Base-by-base conservation (phyloP, 495 filamentous ascomycete genomes). In the Aspergillus avenaceus region DNA sequence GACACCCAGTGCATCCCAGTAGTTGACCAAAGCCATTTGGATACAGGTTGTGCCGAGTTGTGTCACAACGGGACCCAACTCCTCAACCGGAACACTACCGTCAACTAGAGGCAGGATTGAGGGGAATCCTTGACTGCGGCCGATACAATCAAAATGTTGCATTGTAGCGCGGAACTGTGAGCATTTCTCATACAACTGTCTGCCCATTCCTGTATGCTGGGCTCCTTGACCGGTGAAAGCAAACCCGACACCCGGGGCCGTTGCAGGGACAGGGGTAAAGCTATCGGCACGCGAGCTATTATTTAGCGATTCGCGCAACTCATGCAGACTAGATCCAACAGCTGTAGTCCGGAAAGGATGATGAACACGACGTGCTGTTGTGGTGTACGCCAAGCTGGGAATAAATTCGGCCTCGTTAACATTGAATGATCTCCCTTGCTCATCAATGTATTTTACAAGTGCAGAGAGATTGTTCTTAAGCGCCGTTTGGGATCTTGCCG, bases 361-460 rank as follows among this genome's bases (percentile, higher is more conserved):
- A 52, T 92, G 90, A n/a, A 87, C 81, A n/a, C 84, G 84, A 52
- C 90, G 80, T 38, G 90, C 90, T 8, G 89, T 93, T 1, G 85
- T 88, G 5, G 87, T 89, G 65, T 95, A 95, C 5, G 89, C 83
- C 5, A 93, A 41, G 28, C 51, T 58, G 7, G 55, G 55, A 1
- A 58, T 24, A 54, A 58, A 61, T 52, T 56, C 75, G 58, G 56
- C 64, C 50, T 63, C 65, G 41, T 70, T 68, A 22, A 66, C 57
- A 46, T 65, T 64, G 53, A 71, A 74, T 22, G 62, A 47, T 12
- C 71, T 67, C 16, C 65, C 73, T 56, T 82, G 73, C 1, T 70
- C 62, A 47, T 75, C 67, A 37, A 85, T 60, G 52, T 76, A 83
- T 23, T 76, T 62, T 22, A 76, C 56, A 1, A 84, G 57, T 52